Base-by-base conservation (phyloP, 495 filamentous ascomycete genomes). In the Bryoglossum gracile region DNA sequence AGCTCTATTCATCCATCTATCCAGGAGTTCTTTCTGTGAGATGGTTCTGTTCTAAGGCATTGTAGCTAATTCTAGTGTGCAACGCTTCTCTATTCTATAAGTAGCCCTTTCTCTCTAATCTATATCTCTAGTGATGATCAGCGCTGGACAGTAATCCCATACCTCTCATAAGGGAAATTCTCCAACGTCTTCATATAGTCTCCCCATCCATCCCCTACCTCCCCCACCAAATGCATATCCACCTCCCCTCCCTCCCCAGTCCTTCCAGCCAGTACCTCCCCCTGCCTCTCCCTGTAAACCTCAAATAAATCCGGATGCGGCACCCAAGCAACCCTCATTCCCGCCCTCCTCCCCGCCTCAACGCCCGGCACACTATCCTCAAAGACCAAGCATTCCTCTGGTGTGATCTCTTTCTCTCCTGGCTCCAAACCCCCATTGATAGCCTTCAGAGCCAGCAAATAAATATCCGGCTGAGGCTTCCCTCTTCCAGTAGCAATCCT, bases 391-490 rank as follows among this genome's bases (percentile, higher is more conserved):
- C 91, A 96, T 63, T 99, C 92, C 55, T 83, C 83, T 0, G 89
- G 87, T 39, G 56, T 70, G 34, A 99, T 82, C 53, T 83, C 80
- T 25, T 66, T 62, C 60, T 90, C 80, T 0, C 80, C 81, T 34
- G 73, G 67, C 0, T 76, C 63, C 10, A 92, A 60, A 6, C 75
- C 78, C 2, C 70, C 71, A 65, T 99, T 99, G 58, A 99, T 83
- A 1, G 80, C 86, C 66, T 86, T 71, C 39, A 99, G 67, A 0
- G 94, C 94, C 1, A 97, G 65, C 11, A 94, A 67, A 61, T 92
- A 99, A 58, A 99, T 99, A 65, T 99, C 94, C 6, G 92, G 92
- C 3, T 89, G 73, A 0, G 92, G 92, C 65, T 99, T 99, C 11
- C 92, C 94, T 9, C 86, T 68, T 0, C 92, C 92, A 19, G 73